A percentile compares a stretch with the other conserved stretches of the same genome.
Conservation (phyloP, 495 filamentous ascomycete species). For the Penicillium roqueforti region DNA sequence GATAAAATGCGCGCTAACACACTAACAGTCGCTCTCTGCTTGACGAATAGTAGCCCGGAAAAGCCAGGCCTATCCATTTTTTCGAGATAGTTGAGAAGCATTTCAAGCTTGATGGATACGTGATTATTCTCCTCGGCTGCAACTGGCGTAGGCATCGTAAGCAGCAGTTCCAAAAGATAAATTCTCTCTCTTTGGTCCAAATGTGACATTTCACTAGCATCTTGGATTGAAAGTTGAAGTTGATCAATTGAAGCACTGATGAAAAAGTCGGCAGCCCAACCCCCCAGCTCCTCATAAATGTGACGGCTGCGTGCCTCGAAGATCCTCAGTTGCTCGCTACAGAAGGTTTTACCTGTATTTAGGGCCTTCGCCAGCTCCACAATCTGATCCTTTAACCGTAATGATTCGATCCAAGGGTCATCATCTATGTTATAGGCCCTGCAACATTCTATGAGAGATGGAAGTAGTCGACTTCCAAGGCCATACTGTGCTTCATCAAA, state of each 20-base stretch:
- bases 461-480: constrained; percentile 16
- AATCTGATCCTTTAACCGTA: constrained; percentile 37
- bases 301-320: constrained; percentile 41
- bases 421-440: constrained; percentile 45
- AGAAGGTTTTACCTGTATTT: constrained; percentile 55
- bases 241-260: constrained; percentile 53
- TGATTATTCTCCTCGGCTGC: constrained; percentile 18
- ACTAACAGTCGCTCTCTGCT: constrained; percentile 64
- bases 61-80: constrained; percentile 43
- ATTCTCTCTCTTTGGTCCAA: constrained; percentile 51
- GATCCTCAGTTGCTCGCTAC: constrained; percentile 56
- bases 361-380: constrained; percentile 46
- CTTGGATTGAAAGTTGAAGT: constrained; percentile 36
- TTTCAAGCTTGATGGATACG: constrained; percentile 50
- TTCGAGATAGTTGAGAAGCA: constrained; percentile 52
- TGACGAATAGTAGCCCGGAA: constrained; percentile 74
- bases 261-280: constrained; percentile 70
- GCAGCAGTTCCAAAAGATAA: constrained; percentile 56
- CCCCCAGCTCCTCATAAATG: constrained; percentile 64
- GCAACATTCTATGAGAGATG: constrained; percentile 22
- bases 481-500: background rate
- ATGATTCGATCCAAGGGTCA: constrained; percentile 66
- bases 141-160: constrained; percentile 34
- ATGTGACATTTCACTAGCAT: constrained; percentile 30
- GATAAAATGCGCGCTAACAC: constrained; percentile 65